Conservation (phyloP, 441 rosid species). For the Theobroma grandiflorum region DNA sequence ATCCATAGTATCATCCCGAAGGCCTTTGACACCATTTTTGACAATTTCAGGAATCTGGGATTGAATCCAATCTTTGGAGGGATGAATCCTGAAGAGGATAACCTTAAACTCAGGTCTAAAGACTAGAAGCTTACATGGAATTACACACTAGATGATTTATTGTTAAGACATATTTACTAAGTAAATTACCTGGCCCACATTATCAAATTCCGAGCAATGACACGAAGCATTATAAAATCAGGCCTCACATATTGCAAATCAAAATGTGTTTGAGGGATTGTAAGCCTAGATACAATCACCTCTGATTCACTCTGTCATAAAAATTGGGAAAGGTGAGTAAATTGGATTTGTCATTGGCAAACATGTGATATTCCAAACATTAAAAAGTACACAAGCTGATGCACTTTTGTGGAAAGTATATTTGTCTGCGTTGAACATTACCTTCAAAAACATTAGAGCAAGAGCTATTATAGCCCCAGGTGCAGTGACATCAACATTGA, state of each 20-base stretch:
- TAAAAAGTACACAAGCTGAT: neutral
- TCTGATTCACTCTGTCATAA: slow-evolving; percentile 87
- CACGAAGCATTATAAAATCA: slow-evolving; percentile 98
- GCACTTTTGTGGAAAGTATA: slow-evolving; percentile 29
- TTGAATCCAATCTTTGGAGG: slow-evolving; percentile 88
- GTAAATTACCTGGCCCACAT: slow-evolving; percentile 91
- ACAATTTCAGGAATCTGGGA: slow-evolving; percentile 91
- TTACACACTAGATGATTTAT: neutral
- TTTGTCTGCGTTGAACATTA: slow-evolving; percentile 35
- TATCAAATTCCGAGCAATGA: slow-evolving; percentile 93
- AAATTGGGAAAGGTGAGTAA: slow-evolving; percentile 34
- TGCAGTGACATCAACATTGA: slow-evolving; percentile 96
- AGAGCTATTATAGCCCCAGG: slow-evolving; percentile 97
- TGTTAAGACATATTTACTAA: neutral
- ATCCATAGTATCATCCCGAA: slow-evolving; percentile 69
- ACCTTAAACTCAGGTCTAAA: slow-evolving; percentile 30
- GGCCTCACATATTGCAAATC: slow-evolving; percentile 95
- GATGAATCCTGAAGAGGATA: slow-evolving; percentile 67
- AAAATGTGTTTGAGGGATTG: slow-evolving; percentile 84
- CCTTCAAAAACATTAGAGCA: slow-evolving; percentile 94
- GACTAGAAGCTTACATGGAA: slow-evolving; percentile 12
- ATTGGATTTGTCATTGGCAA: neutral
- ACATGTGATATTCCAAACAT: neutral
- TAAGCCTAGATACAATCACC: slow-evolving; percentile 76
- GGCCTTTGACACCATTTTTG: slow-evolving; percentile 67